Percentiles rank a stretch among this genome's conserved stretches.
Conservation (phyloP, 169 alveolate species). For the Cystoisospora suis region DNA sequence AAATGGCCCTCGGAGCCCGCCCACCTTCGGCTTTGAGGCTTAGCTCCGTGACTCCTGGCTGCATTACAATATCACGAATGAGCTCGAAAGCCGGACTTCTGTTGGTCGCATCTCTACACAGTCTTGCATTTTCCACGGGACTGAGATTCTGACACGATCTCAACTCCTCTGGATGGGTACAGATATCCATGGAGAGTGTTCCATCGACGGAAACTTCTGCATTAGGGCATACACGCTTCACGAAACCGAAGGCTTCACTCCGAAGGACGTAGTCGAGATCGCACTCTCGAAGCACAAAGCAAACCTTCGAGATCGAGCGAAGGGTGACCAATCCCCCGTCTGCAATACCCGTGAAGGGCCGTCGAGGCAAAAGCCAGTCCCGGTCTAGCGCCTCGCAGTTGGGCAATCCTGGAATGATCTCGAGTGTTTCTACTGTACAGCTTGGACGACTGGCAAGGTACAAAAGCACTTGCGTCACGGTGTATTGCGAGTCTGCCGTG, state of each 20-base stretch:
- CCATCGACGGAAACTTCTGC: not conserved
- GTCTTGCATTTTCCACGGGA: not conserved
- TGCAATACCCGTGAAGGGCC: not conserved
- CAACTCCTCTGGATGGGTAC: not conserved
- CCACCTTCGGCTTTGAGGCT: not conserved
- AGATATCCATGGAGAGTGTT: not conserved
- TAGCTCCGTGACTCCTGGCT: not conserved
- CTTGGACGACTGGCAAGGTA: not conserved
- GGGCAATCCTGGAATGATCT: not conserved
- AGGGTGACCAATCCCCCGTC: not conserved
- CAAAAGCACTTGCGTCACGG: not conserved
- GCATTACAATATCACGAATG: not conserved
- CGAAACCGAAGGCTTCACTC: not conserved
- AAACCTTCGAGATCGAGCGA: not conserved
- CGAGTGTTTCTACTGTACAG: not conserved
- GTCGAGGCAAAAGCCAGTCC: not conserved
- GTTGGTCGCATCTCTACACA: not conserved
- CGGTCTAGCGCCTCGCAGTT: not conserved
- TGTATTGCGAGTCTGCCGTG: conserved; percentile 9
- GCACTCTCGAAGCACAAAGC: not conserved
- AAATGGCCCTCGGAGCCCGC: not conserved
- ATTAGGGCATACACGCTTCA: not conserved
- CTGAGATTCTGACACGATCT: not conserved
- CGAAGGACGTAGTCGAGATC: not conserved
- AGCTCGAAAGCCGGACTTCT: not conserved